These are phyloP conservation scores for Zhuliangozyma parablackwelliae DNA, from an alignment of 1,139 yeast species.

Conservation along the genomic window DNA sequence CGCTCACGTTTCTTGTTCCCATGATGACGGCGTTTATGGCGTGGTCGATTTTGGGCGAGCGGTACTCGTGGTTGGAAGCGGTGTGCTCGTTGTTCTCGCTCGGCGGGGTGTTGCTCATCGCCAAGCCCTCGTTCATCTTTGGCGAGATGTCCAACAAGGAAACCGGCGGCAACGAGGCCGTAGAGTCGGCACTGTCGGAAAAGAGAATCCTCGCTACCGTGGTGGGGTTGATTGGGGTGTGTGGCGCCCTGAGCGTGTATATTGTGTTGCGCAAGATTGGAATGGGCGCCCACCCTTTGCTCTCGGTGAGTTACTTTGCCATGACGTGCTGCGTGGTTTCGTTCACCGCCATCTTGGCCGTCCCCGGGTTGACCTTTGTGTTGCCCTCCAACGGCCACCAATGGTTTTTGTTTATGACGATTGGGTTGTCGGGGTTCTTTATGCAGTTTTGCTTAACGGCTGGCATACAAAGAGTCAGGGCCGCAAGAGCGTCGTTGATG, in stretches of 20 bases:
- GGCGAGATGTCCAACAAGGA: constrained; percentile 38
- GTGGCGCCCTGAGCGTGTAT: constrained; percentile 69
- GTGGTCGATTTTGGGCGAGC: constrained; percentile 60
- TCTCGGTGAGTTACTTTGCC: constrained; percentile 77
- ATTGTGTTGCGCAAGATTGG: constrained; percentile 74
- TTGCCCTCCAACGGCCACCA: constrained; percentile 57
- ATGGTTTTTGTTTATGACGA: constrained; percentile 56
- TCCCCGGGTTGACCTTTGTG: constrained; percentile 59
- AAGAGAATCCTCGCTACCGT: constrained; percentile 53
- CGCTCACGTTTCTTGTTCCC: constrained; percentile 76
- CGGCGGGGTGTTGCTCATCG: constrained; percentile 73
- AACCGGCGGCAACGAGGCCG: constrained; percentile 24
- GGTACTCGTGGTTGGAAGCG: constrained; percentile 64
- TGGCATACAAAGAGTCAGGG: constrained; percentile 79
- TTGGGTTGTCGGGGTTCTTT: constrained; percentile 76
- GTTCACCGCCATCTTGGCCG: constrained; percentile 44
- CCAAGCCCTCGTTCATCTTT: constrained; percentile 74
- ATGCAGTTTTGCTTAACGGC: constrained; percentile 78
- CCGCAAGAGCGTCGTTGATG: constrained; percentile 74
- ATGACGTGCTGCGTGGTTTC: constrained; percentile 55
- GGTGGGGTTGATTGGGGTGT: constrained; percentile 65
- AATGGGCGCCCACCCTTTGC: constrained; percentile 69
- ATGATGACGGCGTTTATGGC: constrained; percentile 75
- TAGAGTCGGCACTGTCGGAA: constrained; percentile 38
- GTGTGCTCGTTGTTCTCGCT: constrained; percentile 66